Percentiles rank a stretch among this genome's conserved stretches.
Evolutionary conservation across 176 grass and related monocot species (phyloP).

Genomic region (Dendrocalamus sinicus): DNA sequence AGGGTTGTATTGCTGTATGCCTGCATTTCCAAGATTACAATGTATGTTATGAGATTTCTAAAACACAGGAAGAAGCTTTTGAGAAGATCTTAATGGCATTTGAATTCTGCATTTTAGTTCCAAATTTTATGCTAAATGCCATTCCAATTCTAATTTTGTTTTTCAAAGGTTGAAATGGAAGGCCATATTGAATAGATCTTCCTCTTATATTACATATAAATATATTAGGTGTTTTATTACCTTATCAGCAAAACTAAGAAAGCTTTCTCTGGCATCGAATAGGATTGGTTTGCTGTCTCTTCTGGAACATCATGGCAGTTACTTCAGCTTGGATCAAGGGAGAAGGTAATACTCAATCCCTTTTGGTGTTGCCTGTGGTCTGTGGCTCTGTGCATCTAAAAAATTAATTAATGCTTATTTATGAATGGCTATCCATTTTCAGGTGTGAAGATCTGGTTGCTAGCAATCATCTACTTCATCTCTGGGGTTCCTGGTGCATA

Average conservation of each 20-base stretch:
- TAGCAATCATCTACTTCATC: slow-evolving; percentile 98
- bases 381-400: background rate
- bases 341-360: slow-evolving; percentile 58
- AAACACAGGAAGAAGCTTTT: background rate
- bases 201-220: background rate
- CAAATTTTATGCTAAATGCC: background rate
- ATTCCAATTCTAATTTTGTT: background rate
- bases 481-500: slow-evolving; percentile 96
- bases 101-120: slow-evolving; percentile 5
- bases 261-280: slow-evolving; percentile 45
- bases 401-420: slow-evolving; percentile 29
- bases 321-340: slow-evolving; percentile 98
- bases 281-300: slow-evolving; percentile 84
- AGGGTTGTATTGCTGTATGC: background rate
- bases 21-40: background rate
- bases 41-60: slow-evolving; percentile 8
- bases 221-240: background rate
- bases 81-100: background rate
- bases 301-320: slow-evolving; percentile 96
- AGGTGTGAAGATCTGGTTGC: slow-evolving; percentile 98
- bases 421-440: slow-evolving; percentile 36
- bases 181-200: slow-evolving; percentile 14
- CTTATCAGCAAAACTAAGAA: slow-evolving; percentile 18
- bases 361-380: slow-evolving; percentile 22
- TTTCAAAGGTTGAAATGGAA: slow-evolving; percentile 1